phyloP scores from a whole-genome alignment of 805 yeast genomes.

The Candida oleophila region DNA sequence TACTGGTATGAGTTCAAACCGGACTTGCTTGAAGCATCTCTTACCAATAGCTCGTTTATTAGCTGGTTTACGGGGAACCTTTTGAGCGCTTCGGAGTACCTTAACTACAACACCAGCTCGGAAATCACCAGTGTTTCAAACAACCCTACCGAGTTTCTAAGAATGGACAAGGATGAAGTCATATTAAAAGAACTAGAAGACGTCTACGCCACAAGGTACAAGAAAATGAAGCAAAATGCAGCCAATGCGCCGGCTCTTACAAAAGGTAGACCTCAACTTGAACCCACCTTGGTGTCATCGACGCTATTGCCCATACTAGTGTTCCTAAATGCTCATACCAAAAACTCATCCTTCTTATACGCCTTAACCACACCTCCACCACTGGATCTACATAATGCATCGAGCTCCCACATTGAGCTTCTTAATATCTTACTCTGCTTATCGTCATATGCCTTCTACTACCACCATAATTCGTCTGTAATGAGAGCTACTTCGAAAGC shows the following conservation, averaged over 20 bases:
- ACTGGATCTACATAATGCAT: not conserved
- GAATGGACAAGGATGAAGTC: conserved; percentile 5
- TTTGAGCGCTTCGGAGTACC: conserved; percentile 17
- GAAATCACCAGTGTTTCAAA: conserved; percentile 15
- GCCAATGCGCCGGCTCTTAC: too few relatives aligned
- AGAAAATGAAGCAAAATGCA: not conserved
- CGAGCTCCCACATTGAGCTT: conserved; percentile 15
- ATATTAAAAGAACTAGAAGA: not conserved
- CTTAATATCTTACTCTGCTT: conserved; percentile 36
- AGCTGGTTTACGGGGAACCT: conserved; percentile 29
- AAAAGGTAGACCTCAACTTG: not conserved
- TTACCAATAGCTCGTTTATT: conserved; percentile 27
- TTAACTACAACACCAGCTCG: conserved; percentile 14
- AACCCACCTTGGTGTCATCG: conserved; percentile 11
- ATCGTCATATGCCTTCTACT: conserved; percentile 37
- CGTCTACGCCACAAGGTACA: not conserved
- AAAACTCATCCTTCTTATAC: conserved; percentile 15
- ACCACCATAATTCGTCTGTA: conserved; percentile 29
- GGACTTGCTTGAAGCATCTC: conserved; percentile 20
- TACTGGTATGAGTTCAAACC: conserved; percentile 15
- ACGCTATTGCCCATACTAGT: conserved; percentile 19
- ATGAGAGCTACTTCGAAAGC: conserved; percentile 26
- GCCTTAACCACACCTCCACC: not conserved
- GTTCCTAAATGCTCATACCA: conserved; percentile 12
- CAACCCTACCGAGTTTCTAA: conserved; percentile 8